Evolutionary conservation across 164 flowering plant genomes (phyloP).

Genomic region (Magnolia sinica): DNA sequence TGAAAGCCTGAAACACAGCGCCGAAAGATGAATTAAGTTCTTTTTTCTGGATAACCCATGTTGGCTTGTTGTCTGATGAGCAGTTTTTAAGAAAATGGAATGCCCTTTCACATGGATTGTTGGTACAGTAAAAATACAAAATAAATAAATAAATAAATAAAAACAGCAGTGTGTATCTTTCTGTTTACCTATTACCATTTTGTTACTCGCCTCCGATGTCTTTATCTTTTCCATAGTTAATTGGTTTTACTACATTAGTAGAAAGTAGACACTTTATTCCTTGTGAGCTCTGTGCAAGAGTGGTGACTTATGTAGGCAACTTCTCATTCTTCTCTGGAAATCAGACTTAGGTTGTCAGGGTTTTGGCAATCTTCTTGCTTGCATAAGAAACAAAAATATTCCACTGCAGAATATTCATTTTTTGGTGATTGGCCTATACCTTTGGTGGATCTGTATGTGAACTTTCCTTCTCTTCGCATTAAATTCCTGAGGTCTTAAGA

Average conservation of each 20-base stretch:
- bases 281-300: constrained; percentile 5
- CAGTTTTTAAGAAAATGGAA: too few relatives aligned
- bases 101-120: too few relatives aligned
- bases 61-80: too few relatives aligned
- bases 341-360: constrained; percentile 85
- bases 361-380: constrained; percentile 86
- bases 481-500: neutral
- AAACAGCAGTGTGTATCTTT: too few relatives aligned
- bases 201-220: neutral
- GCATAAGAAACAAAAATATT: constrained; percentile 73
- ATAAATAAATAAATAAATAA: too few relatives aligned
- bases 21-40: too few relatives aligned
- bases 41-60: too few relatives aligned
- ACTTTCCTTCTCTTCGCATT: neutral
- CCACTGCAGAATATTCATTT: constrained; percentile 94
- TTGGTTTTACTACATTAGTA: neutral
- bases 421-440: constrained; percentile 58
- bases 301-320: constrained; percentile 22
- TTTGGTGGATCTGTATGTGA: neutral
- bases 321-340: constrained; percentile 14
- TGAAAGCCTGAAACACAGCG: too few relatives aligned
- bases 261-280: neutral
- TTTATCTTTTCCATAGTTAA: neutral
- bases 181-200: neutral
- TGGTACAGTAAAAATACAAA: too few relatives aligned